Percentiles rank a stretch among this genome's conserved stretches.
Evolutionary conservation across 2,329 filamentous ascomycete genomes (phyloP).

Genomic region (Stromatinia cepivora): DNA sequence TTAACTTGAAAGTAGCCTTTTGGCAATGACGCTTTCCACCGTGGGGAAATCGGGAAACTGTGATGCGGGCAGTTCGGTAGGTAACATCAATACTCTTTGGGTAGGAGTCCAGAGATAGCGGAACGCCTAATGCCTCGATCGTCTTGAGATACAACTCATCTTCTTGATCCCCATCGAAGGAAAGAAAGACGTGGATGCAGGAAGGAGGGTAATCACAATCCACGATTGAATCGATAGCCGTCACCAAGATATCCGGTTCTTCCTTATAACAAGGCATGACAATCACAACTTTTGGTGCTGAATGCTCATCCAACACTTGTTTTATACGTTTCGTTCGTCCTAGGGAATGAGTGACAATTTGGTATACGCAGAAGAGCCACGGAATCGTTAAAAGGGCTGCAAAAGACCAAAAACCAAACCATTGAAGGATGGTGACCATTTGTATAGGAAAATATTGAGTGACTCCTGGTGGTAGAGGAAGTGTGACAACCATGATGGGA

Average conservation of each 20-base stretch:
- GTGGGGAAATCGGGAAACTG: constrained; percentile 87
- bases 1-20: constrained; percentile 88
- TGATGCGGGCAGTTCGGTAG: constrained; percentile 81
- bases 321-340: constrained; percentile 82
- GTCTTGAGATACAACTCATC: constrained; percentile 88
- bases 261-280: constrained; percentile 98
- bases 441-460: constrained; percentile 68
- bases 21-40: constrained; percentile 94
- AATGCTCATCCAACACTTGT: constrained; percentile 77
- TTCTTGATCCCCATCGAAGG: constrained; percentile 87
- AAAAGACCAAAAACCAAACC: constrained; percentile 96
- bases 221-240: constrained; percentile 86
- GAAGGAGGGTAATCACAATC: constrained; percentile 90
- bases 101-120: constrained; percentile 72
- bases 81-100: constrained; percentile 88
- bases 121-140: constrained; percentile 80
- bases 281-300: constrained; percentile 90
- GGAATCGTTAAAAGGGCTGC: constrained; percentile 81
- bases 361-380: constrained; percentile 91
- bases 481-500: constrained; percentile 89
- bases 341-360: constrained; percentile 82
- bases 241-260: constrained; percentile 77
- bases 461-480: constrained; percentile 75
- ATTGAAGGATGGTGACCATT: constrained; percentile 76
- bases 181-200: constrained; percentile 92